Base-by-base conservation (phyloP, 2,329 filamentous ascomycete species). In the Cadophora malorum region DNA sequence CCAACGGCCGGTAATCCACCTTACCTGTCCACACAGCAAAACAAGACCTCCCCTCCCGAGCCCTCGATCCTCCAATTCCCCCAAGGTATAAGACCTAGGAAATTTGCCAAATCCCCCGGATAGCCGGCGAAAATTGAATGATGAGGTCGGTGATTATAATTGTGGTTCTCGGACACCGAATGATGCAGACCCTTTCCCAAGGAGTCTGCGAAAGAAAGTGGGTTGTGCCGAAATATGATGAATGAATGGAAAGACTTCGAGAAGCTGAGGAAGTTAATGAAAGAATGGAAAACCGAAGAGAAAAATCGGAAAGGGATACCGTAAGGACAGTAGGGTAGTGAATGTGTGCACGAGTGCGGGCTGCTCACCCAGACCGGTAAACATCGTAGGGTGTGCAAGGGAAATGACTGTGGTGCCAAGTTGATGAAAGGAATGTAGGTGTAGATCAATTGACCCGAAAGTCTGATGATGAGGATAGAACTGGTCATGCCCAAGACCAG, bases 1-100 rank as follows among this genome's bases (percentile, higher is more conserved):
- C 60, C 41, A 63, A 25, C 38, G 25, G 25, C 60, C n/a, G 60
- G n/a, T 50, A 28, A 25, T 31, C 23, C 47, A 52, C 33, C 60
- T 25, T 63, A 38, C 47, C 60, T 52, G 60, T 63, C 60, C 60
- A 25, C 60, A n/a, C 60, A 63, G 60, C 60, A 47, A 25, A 61
- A 31, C 60, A 63, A 45, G 60, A 63, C 60, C 41, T 38, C 45
- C 60, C n/a, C 25, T 23, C 41, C 25, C 38, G 52, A 63, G 58
- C 60, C 60, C 60, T 45, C 5, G 52, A 31, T 52, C 33, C 60
- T 23, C 60, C 60, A 63, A 63, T 21, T 63, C 60, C 45, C n/a
- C 60, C 60, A 63, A 45, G 60, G 45, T 41, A 63, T 50, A 19
- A 63, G 60, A 53, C 45, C 59, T 33, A 28, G 41, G 16, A n/a